Evolutionary conservation across 1,284 basidiomycete species (phyloP), one percentile per base, ranked within the genome.

Genomic region (Rhizopogon hawkerae): DNA sequence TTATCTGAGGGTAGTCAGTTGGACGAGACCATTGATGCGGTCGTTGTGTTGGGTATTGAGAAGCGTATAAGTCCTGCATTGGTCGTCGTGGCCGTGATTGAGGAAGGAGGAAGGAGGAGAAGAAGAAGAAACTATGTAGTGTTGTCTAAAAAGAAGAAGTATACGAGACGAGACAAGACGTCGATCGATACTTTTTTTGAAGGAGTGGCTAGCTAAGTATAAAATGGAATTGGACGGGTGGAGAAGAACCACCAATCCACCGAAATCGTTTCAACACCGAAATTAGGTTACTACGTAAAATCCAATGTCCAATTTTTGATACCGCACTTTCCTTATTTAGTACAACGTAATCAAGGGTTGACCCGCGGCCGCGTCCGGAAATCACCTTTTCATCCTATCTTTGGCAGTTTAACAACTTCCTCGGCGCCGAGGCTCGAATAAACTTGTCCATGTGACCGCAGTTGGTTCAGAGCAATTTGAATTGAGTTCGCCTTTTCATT

Each of bases 21-120:
- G 49, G 36, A 39, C 51, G 50, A 14, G 51, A 35, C 49, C 50
- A 51, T 16, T 50, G 36, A 33, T 49, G 50, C 9, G 24, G 14
- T 36, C 34, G 50, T 29, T 49, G 3, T 61, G 48, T 53, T 65
- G 70, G 58, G 65, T 79, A 80, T 59, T 77, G 73, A 58, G 78
- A 77, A 58, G 82, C 80, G 67, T 83, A 84, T 71, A 84, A 78
- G 74, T 85, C 84, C 65, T 64, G 67, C 66, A 64, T 61, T 43
- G 65, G 57, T 63, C 63, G 60, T 61, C 63, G 60, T 64, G 55
- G 62, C 59, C 59, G 62, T 65, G 62, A 60, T 59, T 58, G 59
- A 60, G 59, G 60, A 60, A 62, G 63, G 64, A 59, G 62, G 65
- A 61, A 62, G 57, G 59, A 54, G 47, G 61, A 54, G 60, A 60